Conservation (phyloP, 352 stramenopile species). For the Globisporangium okanoganense region DNA sequence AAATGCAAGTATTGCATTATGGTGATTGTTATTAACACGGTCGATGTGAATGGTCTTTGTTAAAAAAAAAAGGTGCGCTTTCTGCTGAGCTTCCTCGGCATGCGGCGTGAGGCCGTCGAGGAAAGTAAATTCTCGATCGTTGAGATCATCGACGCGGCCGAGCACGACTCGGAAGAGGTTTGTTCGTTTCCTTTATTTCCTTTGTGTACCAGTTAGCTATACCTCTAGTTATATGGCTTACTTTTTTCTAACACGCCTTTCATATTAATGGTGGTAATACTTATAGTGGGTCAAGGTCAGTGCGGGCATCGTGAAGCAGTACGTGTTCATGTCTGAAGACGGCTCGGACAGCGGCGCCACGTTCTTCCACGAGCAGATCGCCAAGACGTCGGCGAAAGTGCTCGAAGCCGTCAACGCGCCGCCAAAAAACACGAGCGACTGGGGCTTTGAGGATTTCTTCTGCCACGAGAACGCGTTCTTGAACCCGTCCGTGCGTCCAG, state of each 20-base stretch:
- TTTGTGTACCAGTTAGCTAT: background rate
- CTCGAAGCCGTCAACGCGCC: slow-evolving; percentile 30
- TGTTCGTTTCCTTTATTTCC: background rate
- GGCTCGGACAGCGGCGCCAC: slow-evolving; percentile 35
- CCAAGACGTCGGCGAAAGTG: slow-evolving; percentile 36
- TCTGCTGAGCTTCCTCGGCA: slow-evolving; percentile 61
- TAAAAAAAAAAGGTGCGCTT: slow-evolving; percentile 50
- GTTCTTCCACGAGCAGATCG: slow-evolving; percentile 64
- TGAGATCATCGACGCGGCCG: slow-evolving; percentile 46
- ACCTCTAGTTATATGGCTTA: background rate
- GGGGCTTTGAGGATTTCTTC: slow-evolving; percentile 46
- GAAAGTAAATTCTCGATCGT: slow-evolving; percentile 43
- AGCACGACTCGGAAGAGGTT: slow-evolving; percentile 63
- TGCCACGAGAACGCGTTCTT: slow-evolving; percentile 66
- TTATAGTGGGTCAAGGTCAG: slow-evolving; percentile 59
- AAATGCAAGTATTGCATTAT: background rate
- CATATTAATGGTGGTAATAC: background rate
- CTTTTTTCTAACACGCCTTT: background rate
- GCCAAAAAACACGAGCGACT: slow-evolving; percentile 12
- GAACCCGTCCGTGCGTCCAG: slow-evolving; percentile 48
- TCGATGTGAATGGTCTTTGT: background rate
- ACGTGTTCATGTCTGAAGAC: slow-evolving; percentile 45
- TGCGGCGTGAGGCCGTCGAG: slow-evolving; percentile 47
- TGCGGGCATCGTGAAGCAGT: slow-evolving; percentile 64
- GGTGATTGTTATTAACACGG: background rate